Base-by-base conservation (phyloP, 805 yeast genomes). In the Wilhelminamyces savonicus region DNA sequence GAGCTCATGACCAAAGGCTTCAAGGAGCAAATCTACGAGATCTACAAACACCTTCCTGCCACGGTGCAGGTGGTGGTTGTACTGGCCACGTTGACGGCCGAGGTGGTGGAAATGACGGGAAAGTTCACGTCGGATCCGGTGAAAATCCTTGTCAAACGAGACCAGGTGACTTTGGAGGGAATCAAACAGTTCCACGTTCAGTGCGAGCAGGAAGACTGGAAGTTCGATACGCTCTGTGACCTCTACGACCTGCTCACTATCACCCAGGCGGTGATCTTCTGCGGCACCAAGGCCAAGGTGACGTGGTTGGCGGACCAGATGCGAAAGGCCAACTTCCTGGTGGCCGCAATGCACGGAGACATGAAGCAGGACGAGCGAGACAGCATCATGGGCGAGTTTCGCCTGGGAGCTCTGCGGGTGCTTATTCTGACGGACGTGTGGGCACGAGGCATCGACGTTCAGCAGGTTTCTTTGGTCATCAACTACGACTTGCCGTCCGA, bases 371-470 rank as follows among this genome's bases (percentile, higher is more conserved):
- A 80, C 50, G 95, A 90, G 57, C 76, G 98, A 65, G 97, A 92
- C 62, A 67, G 76, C 48, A 84, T 92, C 48, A 92, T 92, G 98
- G 77, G 78, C 57, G 97, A 88, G 60, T 92, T 92, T 76, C 74
- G 98, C 60, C 70, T 82, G 36, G 98, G 98, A 36, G 76, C 82
- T 44, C 84, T 96, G 31, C 76, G 98, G 56, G 90, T 92, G 29
- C 69, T 92, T 56, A 92, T 92, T 54, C 82, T 97, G 44, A 92
- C 98, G 24, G 98, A 92, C 63, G 82, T 92, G 50, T 83, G 90
- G 81, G 98, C 98, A 29, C 76, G 98, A 64, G 98, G 98, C 55
- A 92, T 90, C 44, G 98, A 90, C 63, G 97, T 90, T 37, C 98
- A 90, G 69, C 97, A 90, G 57, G 96, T 90, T 28, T 88, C 97